Evolutionary conservation across 2,329 filamentous ascomycete genomes (phyloP), one percentile per base, ranked within the genome.

Genomic region (Talaromyces piceae): DNA sequence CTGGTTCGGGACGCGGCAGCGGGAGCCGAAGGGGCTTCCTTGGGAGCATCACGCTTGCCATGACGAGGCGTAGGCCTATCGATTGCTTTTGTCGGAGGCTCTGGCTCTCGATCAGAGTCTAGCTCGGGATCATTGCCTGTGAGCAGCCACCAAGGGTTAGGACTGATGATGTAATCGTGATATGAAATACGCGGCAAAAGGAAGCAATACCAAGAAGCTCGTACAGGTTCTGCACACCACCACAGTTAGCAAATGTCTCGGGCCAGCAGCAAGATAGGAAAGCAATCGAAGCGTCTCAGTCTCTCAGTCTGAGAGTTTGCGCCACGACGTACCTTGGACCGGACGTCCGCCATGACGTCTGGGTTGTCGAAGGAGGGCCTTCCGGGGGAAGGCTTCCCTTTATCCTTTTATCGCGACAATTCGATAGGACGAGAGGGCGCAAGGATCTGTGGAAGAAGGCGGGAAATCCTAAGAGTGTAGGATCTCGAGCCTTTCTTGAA

Each of bases 181-280:
- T 62, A 55, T 52, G 47, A 46, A 53, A 55, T 54, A 53, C 47
- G 51, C 47, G 48, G 56, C 52, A 52, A 60, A n/a, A 59, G 60
- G 57, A 57, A 59, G 59, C 62, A 61, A 61, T 95, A 97, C 93
- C 91, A 82, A 98, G 89, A 79, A 95, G 86, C 82, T 93, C 91
- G 82, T 88, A 97, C 70, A 88, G 85, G 82, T 98, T 98, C 93
- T 97, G 66, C 27, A 25, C 30, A 45, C 44, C 59, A 58, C 61
- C 46, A 30, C 52, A 55, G 50, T 45, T 55, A 55, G 62, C 77
- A 62, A 4, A 31, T 4, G 11, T 7, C 26, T 78, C 73, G 62
- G 51, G 53, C 22, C 49, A 48, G 47, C 39, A 39, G n/a, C 16
- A 48, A 18, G 30, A 18, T 48, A 13, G 48, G 52, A 53, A 47